phyloP scores from a whole-genome alignment of 176 grass and related monocot genomes.

The Dendrocalamus sinicus region DNA sequence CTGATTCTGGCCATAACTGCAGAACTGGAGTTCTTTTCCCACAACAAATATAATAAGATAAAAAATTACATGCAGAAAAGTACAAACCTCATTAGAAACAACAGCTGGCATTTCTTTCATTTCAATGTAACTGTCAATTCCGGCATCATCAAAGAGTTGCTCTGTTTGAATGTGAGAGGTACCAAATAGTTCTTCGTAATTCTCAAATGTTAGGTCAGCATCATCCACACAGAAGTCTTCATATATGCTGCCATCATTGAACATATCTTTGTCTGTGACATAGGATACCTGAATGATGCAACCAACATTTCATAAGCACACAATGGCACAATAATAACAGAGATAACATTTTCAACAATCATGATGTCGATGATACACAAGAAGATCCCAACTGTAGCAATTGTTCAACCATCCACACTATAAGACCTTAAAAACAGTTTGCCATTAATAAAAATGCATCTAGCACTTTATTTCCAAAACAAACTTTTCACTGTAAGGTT shows the following conservation, averaged over 20 bases:
- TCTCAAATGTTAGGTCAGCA: slow-evolving; percentile 78
- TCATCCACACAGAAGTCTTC: slow-evolving; percentile 76
- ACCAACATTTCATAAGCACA: slow-evolving; percentile 37
- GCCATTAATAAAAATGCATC: neutral
- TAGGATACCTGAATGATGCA: slow-evolving; percentile 45
- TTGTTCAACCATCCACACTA: slow-evolving; percentile 3
- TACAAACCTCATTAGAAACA: slow-evolving; percentile 54
- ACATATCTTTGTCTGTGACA: slow-evolving; percentile 51
- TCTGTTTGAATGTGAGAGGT: slow-evolving; percentile 63
- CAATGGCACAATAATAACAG: slow-evolving; percentile 3
- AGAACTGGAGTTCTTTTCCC: slow-evolving; percentile 2
- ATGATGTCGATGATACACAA: neutral
- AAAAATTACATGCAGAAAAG: neutral
- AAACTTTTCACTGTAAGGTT: neutral
- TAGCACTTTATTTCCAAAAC: neutral
- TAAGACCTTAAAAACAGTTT: neutral
- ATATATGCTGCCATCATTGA: slow-evolving; percentile 74
- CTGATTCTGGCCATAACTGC: neutral
- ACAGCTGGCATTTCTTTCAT: neutral
- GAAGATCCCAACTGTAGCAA: slow-evolving; percentile 9
- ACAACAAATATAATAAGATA: slow-evolving; percentile 1
- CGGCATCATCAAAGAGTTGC: slow-evolving; percentile 31
- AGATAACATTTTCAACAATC: slow-evolving; percentile 1
- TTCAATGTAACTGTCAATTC: no score
- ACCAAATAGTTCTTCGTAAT: slow-evolving; percentile 93